phyloP scores from a whole-genome alignment of 169 alveolate genomes.

The Condylostoma magnum region DNA sequence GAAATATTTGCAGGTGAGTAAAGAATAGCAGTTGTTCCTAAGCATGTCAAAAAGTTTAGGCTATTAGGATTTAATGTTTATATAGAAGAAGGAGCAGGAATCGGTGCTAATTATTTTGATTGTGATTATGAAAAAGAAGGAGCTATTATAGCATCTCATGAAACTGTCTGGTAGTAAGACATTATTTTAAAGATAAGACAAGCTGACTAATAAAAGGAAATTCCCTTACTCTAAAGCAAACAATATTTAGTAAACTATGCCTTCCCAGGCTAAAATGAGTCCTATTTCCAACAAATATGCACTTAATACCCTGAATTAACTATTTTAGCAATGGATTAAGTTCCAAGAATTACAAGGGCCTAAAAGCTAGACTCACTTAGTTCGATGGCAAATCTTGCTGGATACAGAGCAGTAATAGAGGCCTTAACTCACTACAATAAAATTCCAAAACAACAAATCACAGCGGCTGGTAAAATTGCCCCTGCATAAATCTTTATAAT shows the following conservation, averaged over 20 bases:
- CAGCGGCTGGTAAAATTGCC: slow-evolving; percentile 93
- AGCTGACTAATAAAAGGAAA: slow-evolving; percentile 52
- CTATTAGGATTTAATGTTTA: slow-evolving; percentile 78
- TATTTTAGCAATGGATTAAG: slow-evolving; percentile 86
- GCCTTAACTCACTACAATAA: slow-evolving; percentile 89
- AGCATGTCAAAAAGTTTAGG: slow-evolving; percentile 68
- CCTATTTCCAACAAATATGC: slow-evolving; percentile 46
- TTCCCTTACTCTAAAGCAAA: neutral
- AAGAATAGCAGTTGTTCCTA: slow-evolving; percentile 83
- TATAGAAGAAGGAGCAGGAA: slow-evolving; percentile 84
- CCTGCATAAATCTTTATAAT: slow-evolving; percentile 92
- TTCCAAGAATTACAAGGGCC: slow-evolving; percentile 92
- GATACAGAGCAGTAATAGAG: slow-evolving; percentile 92
- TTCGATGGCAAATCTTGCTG: slow-evolving; percentile 90
- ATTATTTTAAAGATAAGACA: slow-evolving; percentile 72
- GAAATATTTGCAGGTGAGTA: slow-evolving; percentile 54
- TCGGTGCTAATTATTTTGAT: slow-evolving; percentile 71
- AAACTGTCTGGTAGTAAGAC: slow-evolving; percentile 49
- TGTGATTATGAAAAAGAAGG: slow-evolving; percentile 53
- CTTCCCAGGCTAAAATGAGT: slow-evolving; percentile 71
- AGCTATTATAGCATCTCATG: slow-evolving; percentile 32
- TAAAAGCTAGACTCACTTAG: slow-evolving; percentile 89
- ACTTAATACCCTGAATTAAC: slow-evolving; percentile 57
- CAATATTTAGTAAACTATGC: slow-evolving; percentile 59
- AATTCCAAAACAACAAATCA: slow-evolving; percentile 82